phyloP scores from a whole-genome alignment of 148 eudicot species.

The Limonium bicolor region DNA sequence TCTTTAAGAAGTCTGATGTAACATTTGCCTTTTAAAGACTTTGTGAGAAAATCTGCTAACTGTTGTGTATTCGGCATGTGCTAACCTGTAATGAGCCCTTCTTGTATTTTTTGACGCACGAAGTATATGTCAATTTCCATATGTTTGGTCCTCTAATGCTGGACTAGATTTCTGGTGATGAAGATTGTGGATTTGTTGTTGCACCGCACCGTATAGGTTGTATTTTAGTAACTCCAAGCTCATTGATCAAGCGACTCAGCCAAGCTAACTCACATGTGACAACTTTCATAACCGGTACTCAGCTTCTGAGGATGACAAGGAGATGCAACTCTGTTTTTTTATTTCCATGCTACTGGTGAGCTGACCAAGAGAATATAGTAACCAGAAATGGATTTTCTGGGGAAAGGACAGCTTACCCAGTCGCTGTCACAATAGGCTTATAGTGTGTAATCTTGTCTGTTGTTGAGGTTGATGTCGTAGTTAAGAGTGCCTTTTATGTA shows the following conservation, averaged over 20 bases:
- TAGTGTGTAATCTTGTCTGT: neutral
- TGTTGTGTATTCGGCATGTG: neutral
- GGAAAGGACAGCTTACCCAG: neutral
- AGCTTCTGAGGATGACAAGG: neutral
- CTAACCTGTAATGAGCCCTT: neutral
- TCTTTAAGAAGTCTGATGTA: too few relatives aligned
- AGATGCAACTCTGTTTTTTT: neutral
- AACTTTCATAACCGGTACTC: neutral
- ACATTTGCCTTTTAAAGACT: too few relatives aligned
- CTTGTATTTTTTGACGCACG: neutral
- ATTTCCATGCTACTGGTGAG: neutral
- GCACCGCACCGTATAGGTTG: neutral
- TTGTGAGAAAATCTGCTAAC: neutral
- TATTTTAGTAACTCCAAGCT: neutral
- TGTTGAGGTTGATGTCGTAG: neutral
- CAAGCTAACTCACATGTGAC: neutral
- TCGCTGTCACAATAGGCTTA: neutral
- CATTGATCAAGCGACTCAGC: neutral
- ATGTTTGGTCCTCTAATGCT: neutral
- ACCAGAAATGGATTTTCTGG: neutral
- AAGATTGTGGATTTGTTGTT: neutral
- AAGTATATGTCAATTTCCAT: neutral
- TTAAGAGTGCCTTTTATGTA: neutral
- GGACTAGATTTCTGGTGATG: neutral
- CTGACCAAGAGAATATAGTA: neutral